Evolutionary conservation across 345 rosid species (phyloP), one percentile per base, ranked within the genome.

Genomic region (Aquilaria malaccensis): DNA sequence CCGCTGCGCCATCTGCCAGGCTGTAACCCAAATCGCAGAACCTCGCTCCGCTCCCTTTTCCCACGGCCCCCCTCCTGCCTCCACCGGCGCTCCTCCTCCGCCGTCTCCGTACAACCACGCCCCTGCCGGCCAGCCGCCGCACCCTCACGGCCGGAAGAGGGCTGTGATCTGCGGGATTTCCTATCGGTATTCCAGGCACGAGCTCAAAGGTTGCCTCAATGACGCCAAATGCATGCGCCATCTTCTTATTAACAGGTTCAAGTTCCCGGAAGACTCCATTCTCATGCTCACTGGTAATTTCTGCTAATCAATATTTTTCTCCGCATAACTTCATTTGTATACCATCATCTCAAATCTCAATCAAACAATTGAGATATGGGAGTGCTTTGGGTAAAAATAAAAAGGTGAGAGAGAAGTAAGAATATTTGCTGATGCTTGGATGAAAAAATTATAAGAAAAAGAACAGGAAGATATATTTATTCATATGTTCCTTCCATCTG

Each of bases 101-200:
- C 75, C 72, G 4, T 76, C 84, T n/a, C 81, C 85, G 0, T 74
- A 70, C 60, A 66, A 69, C 71, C 85, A 75, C 74, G 80, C 88
- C 50, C 78, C 82, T 45, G 71, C 84, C 6, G 86, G 86, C 0
- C 77, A 76, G 48, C 83, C 79, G 31, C 85, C 97, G 12, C 70
- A 68, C 72, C 75, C 84, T 1, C 84, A 83, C 63, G 91, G 96
- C 30, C 75, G 86, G 63, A 91, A 80, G 78, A 80, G 79, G 69
- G 98, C 98, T 7, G 90, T 91, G 74, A 86, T 91, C 50, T 79
- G 83, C 67, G 98, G 95, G 58, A 84, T 91, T n/a, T 88, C 92
- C 43, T 91, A 91, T 59, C 73, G 69, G 70, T 73, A 63, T 66
- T 88, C 97, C 30, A 79, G 90, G 66, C 88, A 81, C 67, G 96